Conservation (phyloP, 805 yeast genomes). For the Candida endomychidarum region DNA sequence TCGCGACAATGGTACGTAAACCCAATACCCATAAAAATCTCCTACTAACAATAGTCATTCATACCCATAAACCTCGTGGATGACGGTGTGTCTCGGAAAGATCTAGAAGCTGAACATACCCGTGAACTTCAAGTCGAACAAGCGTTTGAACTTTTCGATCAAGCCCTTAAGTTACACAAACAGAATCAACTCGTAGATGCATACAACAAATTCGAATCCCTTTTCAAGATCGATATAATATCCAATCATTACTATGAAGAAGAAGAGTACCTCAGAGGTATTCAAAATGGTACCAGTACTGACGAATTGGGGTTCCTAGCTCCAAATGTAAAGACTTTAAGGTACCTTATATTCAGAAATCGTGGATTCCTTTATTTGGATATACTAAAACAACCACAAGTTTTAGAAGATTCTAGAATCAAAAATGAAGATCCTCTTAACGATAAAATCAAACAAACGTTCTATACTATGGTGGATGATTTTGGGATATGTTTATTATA, state of each 20-base stretch:
- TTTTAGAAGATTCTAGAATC: background rate
- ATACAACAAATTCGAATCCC: constrained; percentile 51
- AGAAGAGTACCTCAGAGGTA: constrained; percentile 33
- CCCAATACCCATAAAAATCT: too few species aligned
- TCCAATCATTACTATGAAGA: constrained; percentile 43
- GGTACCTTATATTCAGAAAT: constrained; percentile 79
- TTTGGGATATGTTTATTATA: constrained; percentile 63
- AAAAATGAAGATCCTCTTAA: constrained; percentile 21
- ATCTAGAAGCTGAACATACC: constrained; percentile 77
- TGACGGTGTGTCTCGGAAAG: constrained; percentile 58
- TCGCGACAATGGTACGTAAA: too few species aligned
- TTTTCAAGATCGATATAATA: constrained; percentile 71
- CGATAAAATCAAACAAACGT: constrained; percentile 23
- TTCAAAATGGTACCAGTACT: constrained; percentile 40
- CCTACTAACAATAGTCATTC: constrained; percentile 53
- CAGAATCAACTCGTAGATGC: constrained; percentile 49
- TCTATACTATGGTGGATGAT: constrained; percentile 57
- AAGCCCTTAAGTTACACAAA: constrained; percentile 66
- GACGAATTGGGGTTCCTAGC: constrained; percentile 49
- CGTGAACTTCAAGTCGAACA: constrained; percentile 88
- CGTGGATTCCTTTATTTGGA: constrained; percentile 70
- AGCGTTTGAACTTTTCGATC: constrained; percentile 72
- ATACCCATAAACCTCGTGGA: constrained; percentile 77
- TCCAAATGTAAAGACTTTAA: constrained; percentile 69
- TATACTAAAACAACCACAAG: constrained; percentile 21